These are phyloP conservation scores for Globisporangium ultimum DNA, from an alignment of 352 stramenopile genomes.

Conservation along the genomic window DNA sequence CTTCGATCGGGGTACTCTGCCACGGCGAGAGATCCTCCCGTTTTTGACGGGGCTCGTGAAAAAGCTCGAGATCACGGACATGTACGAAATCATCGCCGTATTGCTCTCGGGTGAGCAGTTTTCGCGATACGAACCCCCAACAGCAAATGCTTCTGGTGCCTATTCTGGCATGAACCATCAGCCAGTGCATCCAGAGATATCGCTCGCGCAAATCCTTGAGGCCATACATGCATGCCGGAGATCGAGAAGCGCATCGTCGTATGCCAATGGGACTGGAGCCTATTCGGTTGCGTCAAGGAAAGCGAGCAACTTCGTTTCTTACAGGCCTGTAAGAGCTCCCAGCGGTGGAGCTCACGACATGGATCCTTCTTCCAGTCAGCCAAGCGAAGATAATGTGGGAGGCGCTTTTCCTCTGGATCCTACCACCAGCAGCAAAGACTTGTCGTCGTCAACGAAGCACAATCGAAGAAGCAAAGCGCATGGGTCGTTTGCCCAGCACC, in stretches of 20 bases:
- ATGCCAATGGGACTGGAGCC: neutral
- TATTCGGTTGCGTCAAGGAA: neutral
- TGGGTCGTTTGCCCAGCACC: neutral
- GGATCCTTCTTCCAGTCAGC: neutral
- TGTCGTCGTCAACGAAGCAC: neutral
- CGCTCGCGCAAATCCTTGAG: conserved; percentile 3
- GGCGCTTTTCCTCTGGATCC: neutral
- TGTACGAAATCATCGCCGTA: conserved; percentile 32
- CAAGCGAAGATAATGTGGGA: neutral
- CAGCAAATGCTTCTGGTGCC: neutral
- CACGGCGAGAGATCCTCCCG: conserved; percentile 35
- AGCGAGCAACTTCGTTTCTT: too few relatives aligned
- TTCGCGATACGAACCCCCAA: neutral
- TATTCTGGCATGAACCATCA: neutral
- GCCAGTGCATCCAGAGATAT: conserved; percentile 2
- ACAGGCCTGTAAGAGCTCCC: too few relatives aligned
- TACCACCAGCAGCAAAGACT: neutral
- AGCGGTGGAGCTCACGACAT: neutral
- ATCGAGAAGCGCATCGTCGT: conserved; percentile 1
- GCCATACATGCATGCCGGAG: conserved; percentile 8
- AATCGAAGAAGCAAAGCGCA: neutral
- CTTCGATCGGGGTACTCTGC: conserved; percentile 30
- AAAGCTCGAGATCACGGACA: conserved; percentile 35
- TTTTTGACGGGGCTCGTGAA: conserved; percentile 32
- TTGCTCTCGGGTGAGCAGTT: conserved; percentile 12